phyloP scores from a whole-genome alignment of 306 rosid species.

The Lathyrus sativus region DNA sequence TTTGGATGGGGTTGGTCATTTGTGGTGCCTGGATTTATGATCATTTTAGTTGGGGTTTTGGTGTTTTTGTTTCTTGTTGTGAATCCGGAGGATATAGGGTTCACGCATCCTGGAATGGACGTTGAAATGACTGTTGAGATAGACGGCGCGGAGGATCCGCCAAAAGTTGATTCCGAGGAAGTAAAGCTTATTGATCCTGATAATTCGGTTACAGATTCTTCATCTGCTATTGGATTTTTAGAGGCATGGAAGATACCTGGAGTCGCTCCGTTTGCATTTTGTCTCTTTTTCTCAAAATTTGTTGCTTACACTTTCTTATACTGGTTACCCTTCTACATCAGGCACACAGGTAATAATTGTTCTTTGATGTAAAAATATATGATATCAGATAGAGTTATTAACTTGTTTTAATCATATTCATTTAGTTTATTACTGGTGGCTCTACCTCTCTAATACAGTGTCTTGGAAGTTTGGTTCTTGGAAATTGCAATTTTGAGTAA shows the following conservation, averaged over 20 bases:
- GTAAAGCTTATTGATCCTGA: constrained; percentile 56
- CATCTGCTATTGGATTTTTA: constrained; percentile 81
- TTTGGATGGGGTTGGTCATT: constrained; percentile 99
- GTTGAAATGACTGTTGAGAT: constrained; percentile 57
- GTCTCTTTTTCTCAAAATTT: constrained; percentile 94
- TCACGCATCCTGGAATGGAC: constrained; percentile 50
- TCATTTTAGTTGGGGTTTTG: constrained; percentile 63
- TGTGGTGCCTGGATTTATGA: constrained; percentile 75
- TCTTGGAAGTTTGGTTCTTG: too few relatives aligned
- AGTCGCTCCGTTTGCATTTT: constrained; percentile 78
- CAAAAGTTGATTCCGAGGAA: constrained; percentile 66
- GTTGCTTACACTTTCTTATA: constrained; percentile 89
- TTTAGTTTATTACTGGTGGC: neutral
- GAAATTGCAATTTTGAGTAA: too few relatives aligned
- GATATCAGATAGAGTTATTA: constrained; percentile 19
- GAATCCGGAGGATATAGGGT: constrained; percentile 68
- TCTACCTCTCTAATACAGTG: too few relatives aligned
- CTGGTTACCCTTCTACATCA: constrained; percentile 91
- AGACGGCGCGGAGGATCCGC: constrained; percentile 36
- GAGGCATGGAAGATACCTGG: constrained; percentile 96
- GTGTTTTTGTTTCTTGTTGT: constrained; percentile 79
- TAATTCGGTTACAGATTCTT: constrained; percentile 42
- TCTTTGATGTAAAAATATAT: constrained; percentile 13
- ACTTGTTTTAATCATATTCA: constrained; percentile 2
- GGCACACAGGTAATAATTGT: constrained; percentile 65